These are phyloP conservation scores for Chloris gayana DNA, from an alignment of 176 grass and related monocot species.

Conservation along the genomic window DNA sequence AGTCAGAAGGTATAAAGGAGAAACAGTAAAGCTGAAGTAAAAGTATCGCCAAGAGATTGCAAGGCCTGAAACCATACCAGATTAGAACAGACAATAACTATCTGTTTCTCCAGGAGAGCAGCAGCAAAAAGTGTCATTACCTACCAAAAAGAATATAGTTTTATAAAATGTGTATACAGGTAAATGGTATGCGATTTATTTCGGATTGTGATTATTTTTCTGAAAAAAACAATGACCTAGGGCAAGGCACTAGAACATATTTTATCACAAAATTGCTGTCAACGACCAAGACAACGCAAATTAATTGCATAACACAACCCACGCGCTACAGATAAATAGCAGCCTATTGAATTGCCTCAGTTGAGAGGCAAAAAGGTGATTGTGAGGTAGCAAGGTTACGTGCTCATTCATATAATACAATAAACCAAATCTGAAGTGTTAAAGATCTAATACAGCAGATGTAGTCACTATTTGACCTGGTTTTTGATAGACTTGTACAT, in stretches of 20 bases:
- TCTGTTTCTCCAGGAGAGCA: slow-evolving; percentile 96
- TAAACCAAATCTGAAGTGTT: not conserved
- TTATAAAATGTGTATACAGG: slow-evolving; percentile 26
- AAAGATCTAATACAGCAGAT: not conserved
- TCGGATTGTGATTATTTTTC: not conserved
- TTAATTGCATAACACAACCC: not conserved
- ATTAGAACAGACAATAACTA: slow-evolving; percentile 90
- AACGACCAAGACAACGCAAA: not conserved
- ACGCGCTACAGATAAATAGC: not conserved
- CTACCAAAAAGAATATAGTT: slow-evolving; percentile 52
- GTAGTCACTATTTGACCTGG: not conserved
- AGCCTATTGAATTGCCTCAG: not conserved
- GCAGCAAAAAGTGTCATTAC: slow-evolving; percentile 89
- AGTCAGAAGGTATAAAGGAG: slow-evolving; percentile 20
- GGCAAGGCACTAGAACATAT: not conserved
- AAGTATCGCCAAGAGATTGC: slow-evolving; percentile 19
- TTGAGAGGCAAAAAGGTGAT: not conserved
- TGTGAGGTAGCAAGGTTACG: slow-evolving; percentile 16
- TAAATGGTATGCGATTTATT: slow-evolving; percentile 2
- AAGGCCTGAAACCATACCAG: slow-evolving; percentile 54
- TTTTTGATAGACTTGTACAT: not conserved
- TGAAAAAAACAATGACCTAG: not conserved
- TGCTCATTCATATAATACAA: not conserved
- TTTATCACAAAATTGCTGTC: not conserved
- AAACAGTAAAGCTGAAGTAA: not conserved